phyloP scores from a whole-genome alignment of 225 moss, liverwort and hornwort genomes.

The Neckera pumila region DNA sequence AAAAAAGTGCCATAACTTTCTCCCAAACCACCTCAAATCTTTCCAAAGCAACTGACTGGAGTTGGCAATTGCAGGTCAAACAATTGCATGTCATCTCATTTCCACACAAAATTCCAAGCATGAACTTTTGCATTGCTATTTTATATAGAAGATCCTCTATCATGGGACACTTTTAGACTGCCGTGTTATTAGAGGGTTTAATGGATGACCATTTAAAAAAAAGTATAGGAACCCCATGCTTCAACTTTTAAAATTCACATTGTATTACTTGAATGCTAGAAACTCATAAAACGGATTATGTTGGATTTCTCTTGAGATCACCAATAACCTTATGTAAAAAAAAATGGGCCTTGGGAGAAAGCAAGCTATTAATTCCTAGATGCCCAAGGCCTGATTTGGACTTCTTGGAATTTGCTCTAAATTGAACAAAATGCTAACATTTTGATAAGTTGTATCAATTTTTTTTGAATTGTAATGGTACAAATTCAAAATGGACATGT shows the following conservation, averaged over 20 bases:
- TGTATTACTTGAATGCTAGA: no score
- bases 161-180: no score
- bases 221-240: fast-evolving
- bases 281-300: neutral
- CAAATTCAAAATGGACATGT: no score
- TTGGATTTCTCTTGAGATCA: neutral
- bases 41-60: fast-evolving
- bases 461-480: no score
- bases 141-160: neutral
- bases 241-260: neutral
- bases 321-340: neutral
- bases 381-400: no score
- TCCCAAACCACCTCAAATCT: neutral
- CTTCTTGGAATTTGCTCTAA: no score
- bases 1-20: neutral
- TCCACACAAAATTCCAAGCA: fast-evolving
- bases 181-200: no score
- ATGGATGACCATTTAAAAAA: neutral
- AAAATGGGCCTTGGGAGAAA: neutral
- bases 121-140: neutral
- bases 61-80: neutral
- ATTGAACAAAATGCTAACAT: no score
- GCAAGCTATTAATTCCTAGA: no score
- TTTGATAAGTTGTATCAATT: no score
- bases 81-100: fast-evolving